Evolutionary conservation across 2,329 filamentous ascomycete species (phyloP), one percentile per base, ranked within the genome.

Genomic region (Dryadomyces quercivorus): DNA sequence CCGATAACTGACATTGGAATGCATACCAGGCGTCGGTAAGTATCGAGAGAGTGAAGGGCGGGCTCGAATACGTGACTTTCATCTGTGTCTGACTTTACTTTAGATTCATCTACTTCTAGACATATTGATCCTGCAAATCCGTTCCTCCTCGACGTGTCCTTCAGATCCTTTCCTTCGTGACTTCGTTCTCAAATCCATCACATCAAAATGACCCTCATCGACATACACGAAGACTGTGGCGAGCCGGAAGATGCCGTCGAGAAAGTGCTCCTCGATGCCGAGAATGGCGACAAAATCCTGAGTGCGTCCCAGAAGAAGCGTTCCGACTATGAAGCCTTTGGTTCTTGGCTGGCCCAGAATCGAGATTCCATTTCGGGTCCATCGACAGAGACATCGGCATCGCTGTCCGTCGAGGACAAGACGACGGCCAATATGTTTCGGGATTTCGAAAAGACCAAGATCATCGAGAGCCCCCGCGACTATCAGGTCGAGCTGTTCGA

Each of bases 401-500:
- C 26, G 4, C 26, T 44, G 42, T 44, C 42, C 4, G 4, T 20
- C 16, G 61, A 67, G 1, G 61, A 64, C 45, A 65, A 65, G 53
- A 69, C 68, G 2, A 60, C 64, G 10, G 60, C 64, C 5, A 60
- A 63, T 13, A 60, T 74, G 18, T 61, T 71, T 13, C 63, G 60
- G 44, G 64, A 69, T 13, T 67, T 65, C 50, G 69, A 71, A 42
- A 69, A 65, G 50, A 18, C 50, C 21, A 72, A 69, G 40, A 87
- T 89, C 53, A 90, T 93, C 56, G 78, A 82, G 12, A 85, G 82
- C 53, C 88, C 91, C 0, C 78, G 92, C 50, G 89, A 95, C 63
- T 98, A 97, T 63, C 93, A 98, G 66, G 72, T 88, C 13, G 92
- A 97, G 65, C 76, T 98, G 0, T 97, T 93, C 63, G 88, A 96